phyloP scores from a whole-genome alignment of 371 early-diverging fungal species.

The Apophysomyces ossiformis region DNA sequence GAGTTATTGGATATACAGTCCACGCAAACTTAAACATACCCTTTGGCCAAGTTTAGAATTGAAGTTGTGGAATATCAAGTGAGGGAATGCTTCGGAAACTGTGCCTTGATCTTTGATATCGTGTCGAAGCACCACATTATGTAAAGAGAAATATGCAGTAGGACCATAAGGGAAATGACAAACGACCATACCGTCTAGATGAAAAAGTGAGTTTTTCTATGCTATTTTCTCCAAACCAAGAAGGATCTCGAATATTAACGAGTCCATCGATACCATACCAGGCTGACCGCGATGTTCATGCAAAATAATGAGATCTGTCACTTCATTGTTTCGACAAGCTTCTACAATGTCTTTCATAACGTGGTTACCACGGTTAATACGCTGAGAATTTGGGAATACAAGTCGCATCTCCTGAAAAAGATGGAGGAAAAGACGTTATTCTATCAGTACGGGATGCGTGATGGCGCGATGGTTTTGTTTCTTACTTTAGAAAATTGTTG shows the following conservation, averaged over 20 bases:
- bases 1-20: not conserved
- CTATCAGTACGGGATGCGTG: not conserved
- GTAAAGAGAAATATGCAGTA: conserved; percentile 96
- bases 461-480: no score
- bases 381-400: conserved; percentile 96
- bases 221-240: no score
- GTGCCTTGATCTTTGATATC: conserved; percentile 96
- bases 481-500: conserved; percentile 92
- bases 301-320: conserved; percentile 95
- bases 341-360: conserved; percentile 96
- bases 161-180: conserved; percentile 99
- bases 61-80: conserved; percentile 96
- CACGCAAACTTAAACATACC: conserved; percentile 47
- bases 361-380: conserved; percentile 97
- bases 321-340: conserved; percentile 93
- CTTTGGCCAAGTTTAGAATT: conserved; percentile 86
- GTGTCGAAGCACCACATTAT: conserved; percentile 97
- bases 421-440: not conserved
- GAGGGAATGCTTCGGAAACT: conserved; percentile 95
- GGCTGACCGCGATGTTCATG: conserved; percentile 99
- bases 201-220: no score
- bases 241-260: not conserved
- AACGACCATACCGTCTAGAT: conserved; percentile 89
- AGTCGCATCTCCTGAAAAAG: conserved; percentile 86
- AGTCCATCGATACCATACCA: conserved; percentile 44